Evolutionary conservation across 768 basidiomycete genomes (phyloP).

Genomic region (Termitomyces sp.): DNA sequence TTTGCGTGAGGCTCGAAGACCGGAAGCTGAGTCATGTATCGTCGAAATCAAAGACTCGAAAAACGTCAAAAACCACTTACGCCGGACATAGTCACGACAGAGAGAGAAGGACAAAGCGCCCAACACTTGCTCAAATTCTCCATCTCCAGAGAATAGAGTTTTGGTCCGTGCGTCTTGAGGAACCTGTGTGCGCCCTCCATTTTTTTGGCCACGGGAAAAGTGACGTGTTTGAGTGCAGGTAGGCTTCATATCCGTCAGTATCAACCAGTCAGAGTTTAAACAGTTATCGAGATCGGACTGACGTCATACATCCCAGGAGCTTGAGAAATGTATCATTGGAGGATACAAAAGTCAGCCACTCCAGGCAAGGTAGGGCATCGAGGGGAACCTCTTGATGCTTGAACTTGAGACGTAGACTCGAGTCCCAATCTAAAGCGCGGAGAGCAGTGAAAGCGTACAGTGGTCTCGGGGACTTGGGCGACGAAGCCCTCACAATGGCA

Average conservation of each 20-base stretch:
- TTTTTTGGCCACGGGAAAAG: neutral
- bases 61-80: neutral
- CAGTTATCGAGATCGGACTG: neutral
- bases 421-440: slow-evolving; percentile 2
- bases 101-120: slow-evolving; percentile 1
- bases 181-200: neutral
- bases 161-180: neutral
- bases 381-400: neutral
- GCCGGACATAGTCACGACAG: neutral
- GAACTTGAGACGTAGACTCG: neutral
- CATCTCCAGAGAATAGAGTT: neutral
- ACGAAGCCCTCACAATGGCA: neutral
- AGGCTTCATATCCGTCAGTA: neutral
- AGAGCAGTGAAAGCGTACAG: slow-evolving; percentile 2
- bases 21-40: neutral
- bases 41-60: neutral
- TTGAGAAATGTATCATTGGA: slow-evolving; percentile 1
- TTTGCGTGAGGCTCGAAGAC: neutral
- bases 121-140: neutral
- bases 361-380: neutral
- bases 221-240: neutral
- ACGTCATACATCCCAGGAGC: slow-evolving; percentile 1
- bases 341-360: neutral
- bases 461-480: neutral
- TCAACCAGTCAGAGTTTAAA: neutral